phyloP scores from a whole-genome alignment of 2,329 filamentous ascomycete genomes.

The Penicillium sp. region DNA sequence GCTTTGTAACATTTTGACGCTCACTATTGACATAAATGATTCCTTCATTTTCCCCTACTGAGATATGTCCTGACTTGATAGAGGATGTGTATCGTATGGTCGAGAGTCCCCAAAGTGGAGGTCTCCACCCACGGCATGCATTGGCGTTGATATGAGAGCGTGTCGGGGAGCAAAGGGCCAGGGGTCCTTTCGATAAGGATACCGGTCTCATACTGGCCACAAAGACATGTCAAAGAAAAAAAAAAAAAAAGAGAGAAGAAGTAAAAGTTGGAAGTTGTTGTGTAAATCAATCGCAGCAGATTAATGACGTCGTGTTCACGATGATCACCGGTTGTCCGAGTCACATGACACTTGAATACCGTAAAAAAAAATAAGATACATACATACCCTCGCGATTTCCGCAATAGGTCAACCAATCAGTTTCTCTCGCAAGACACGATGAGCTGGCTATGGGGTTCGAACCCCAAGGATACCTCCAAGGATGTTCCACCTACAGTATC shows the following conservation, averaged over 20 bases:
- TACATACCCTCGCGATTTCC: constrained; percentile 1
- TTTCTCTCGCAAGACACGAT: constrained; percentile 30
- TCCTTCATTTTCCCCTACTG: constrained; percentile 70
- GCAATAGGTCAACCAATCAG: neutral
- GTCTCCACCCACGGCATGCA: constrained; percentile 13
- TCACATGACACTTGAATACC: constrained; percentile 7
- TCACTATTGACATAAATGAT: constrained; percentile 88
- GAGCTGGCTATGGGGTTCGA: constrained; percentile 50
- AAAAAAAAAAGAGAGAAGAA: neutral
- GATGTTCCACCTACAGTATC: constrained; percentile 20
- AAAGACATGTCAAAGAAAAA: neutral
- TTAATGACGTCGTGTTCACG: constrained; percentile 11
- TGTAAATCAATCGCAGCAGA: neutral
- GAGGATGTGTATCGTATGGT: constrained; percentile 48
- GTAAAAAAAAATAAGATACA: constrained; percentile 6
- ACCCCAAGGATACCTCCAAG: constrained; percentile 18
- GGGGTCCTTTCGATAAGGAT: constrained; percentile 11
- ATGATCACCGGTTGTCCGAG: neutral
- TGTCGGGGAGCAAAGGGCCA: constrained; percentile 3
- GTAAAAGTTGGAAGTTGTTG: neutral
- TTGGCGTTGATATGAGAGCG: constrained; percentile 3
- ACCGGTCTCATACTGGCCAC: constrained; percentile 24
- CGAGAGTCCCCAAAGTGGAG: constrained; percentile 10
- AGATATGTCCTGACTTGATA: constrained; percentile 77
- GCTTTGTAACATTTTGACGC: constrained; percentile 26